Evolutionary conservation across 2,329 filamentous ascomycete genomes (phyloP).

Genomic region (Graphilbum sp.): DNA sequence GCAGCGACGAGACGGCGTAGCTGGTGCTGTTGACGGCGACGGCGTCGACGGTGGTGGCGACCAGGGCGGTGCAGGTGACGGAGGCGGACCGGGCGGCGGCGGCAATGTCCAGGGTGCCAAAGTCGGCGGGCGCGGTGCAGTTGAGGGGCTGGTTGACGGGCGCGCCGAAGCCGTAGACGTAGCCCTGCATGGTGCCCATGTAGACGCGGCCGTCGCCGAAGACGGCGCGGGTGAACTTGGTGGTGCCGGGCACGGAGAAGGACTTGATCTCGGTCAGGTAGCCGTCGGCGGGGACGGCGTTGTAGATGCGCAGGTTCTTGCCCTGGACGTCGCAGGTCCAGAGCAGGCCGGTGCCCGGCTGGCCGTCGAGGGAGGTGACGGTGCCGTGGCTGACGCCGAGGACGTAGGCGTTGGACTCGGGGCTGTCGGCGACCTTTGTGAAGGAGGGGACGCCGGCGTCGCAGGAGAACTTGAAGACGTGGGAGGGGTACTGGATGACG

Average conservation of each 20-base stretch:
- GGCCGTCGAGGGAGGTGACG: conserved; percentile 34
- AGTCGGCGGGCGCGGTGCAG: conserved; percentile 29
- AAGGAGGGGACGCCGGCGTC: conserved; percentile 33
- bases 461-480: conserved; percentile 42
- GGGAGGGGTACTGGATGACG: conserved; percentile 35
- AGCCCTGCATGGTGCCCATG: conserved; percentile 32
- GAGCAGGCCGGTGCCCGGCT: conserved; percentile 36
- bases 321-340: conserved; percentile 41
- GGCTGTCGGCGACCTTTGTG: conserved; percentile 32
- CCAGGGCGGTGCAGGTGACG: conserved; percentile 31
- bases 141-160: conserved; percentile 36
- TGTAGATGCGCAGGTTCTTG: conserved; percentile 62
- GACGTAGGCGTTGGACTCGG: conserved; percentile 31
- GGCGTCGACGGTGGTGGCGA: conserved; percentile 23
- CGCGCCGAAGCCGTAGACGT: conserved; percentile 37
- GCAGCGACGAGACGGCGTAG: conserved; percentile 17
- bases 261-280: conserved; percentile 29
- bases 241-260: conserved; percentile 33
- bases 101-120: conserved; percentile 27
- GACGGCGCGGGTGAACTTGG: conserved; percentile 40
- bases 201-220: conserved; percentile 41
- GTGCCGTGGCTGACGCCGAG: conserved; percentile 41
- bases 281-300: conserved; percentile 46
- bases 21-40: conserved; percentile 21
- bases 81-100: conserved; percentile 15